Percentiles rank a stretch among this genome's conserved stretches.
phyloP scores from a whole-genome alignment of 208 protist genomes.

The Paratrypanosoma confusum region DNA sequence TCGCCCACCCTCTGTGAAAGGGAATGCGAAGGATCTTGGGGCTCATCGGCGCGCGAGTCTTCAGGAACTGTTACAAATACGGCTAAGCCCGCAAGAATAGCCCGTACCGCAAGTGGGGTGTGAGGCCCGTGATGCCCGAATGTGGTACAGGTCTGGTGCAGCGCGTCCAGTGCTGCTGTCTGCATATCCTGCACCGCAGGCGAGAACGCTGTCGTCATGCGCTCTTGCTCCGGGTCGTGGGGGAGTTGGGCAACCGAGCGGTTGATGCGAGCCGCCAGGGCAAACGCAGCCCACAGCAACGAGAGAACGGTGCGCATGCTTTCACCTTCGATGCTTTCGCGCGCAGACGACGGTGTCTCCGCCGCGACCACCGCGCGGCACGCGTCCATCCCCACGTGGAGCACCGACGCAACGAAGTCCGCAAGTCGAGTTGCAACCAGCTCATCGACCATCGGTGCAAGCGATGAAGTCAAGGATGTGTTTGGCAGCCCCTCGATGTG shows the following conservation, averaged over 20 bases:
- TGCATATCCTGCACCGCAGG: conserved; percentile 60
- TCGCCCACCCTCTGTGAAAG: no score
- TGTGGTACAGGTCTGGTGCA: no score
- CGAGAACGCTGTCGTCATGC: conserved; percentile 52
- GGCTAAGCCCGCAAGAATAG: conserved; percentile 42
- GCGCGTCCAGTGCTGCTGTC: conserved; percentile 24
- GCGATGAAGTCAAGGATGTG: no score
- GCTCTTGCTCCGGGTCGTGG: conserved; percentile 42
- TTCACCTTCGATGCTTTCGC: no score
- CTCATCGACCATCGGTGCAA: no score
- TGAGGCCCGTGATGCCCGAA: no score
- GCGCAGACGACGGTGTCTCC: conserved; percentile 14
- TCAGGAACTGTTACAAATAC: conserved; percentile 72
- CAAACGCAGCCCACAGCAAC: conserved; percentile 47
- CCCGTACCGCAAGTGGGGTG: conserved; percentile 33
- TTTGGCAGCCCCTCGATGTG: no score
- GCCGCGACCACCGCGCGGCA: conserved; percentile 33
- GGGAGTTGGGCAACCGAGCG: conserved; percentile 39
- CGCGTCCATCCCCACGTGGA: conserved; percentile 43
- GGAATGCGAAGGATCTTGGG: no score
- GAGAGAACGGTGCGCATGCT: no score
- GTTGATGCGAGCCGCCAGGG: conserved; percentile 46
- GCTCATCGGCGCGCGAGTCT: no score
- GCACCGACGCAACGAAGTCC: conserved; percentile 52
- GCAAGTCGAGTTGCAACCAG: no score